Evolutionary conservation across 352 stramenopile species (phyloP).

Genomic region (Pythium graminicola): DNA sequence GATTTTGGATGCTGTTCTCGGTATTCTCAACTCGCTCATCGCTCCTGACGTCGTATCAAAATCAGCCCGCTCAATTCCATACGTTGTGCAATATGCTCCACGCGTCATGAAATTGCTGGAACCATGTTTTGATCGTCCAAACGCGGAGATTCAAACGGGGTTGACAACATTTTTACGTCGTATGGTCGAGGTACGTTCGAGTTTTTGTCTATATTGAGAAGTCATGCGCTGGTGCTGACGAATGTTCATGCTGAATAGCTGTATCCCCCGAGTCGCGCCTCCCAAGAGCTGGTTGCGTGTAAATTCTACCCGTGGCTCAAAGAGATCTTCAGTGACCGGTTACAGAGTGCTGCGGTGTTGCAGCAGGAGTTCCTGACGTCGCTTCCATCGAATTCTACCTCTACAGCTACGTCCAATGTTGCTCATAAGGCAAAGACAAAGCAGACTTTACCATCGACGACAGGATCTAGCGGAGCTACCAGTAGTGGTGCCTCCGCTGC

Average conservation of each 20-base stretch:
- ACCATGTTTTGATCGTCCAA: slow-evolving; percentile 83
- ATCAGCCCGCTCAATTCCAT: slow-evolving; percentile 68
- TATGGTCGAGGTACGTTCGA: slow-evolving; percentile 55
- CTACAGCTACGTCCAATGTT: slow-evolving; percentile 5
- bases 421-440: slow-evolving; percentile 40
- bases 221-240: too few species aligned
- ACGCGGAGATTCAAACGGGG: slow-evolving; percentile 65
- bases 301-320: slow-evolving; percentile 88
- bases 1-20: slow-evolving; percentile 81
- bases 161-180: slow-evolving; percentile 63
- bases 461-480: background rate
- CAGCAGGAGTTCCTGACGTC: slow-evolving; percentile 48
- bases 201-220: slow-evolving; percentile 1
- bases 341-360: slow-evolving; percentile 56
- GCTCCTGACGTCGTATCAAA: slow-evolving; percentile 63
- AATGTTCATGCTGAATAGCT: slow-evolving; percentile 37
- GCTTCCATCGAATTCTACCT: slow-evolving; percentile 14
- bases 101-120: slow-evolving; percentile 87
- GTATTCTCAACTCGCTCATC: slow-evolving; percentile 82
- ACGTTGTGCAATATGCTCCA: slow-evolving; percentile 83
- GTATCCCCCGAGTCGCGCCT: slow-evolving; percentile 62
- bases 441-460: background rate
- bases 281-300: slow-evolving; percentile 66
- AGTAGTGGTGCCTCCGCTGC: background rate
- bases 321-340: slow-evolving; percentile 76